Base-by-base conservation (phyloP, 2,329 filamentous ascomycete genomes). In the Paecilomyces dactylethromorphus region DNA sequence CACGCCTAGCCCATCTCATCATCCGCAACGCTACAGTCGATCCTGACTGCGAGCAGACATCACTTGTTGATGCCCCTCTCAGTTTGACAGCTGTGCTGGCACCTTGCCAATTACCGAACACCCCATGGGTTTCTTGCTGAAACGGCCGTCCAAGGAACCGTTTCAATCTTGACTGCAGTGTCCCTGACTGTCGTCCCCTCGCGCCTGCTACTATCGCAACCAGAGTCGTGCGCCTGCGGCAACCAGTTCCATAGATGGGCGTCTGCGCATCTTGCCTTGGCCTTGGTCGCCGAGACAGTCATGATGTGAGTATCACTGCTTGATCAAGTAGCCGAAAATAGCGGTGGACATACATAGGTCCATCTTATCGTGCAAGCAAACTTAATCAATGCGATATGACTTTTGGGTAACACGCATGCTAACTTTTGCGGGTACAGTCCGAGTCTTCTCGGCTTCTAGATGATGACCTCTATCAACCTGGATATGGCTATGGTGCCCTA, bases 361-460 rank as follows among this genome's bases (percentile, higher is more conserved):
- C 26, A 45, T 18, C 39, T 21, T 45, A 6, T 45, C 39, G 5
- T 45, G 21, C 18, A 4, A 45, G 8, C 35, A 2, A 45, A 45
- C 3, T n/a, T n/a, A 51, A 53, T 45, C 12, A 53, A 26, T 56
- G 52, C 13, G 22, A 53, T 51, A 50, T 2, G 26, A 15, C 39
- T 56, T 13, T 51, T 53, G 59, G 56, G 62, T 67, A 62, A 63
- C 59, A 45, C 54, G 32, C 51, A 50, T 22, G 59, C 59, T 60
- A 59, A 66, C 52, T 10, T 6, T n/a, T 45, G n/a, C 15, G 4
- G 39, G 21, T 15, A 45, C 52, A 74, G 71, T 68, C 75, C 39
- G 76, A 79, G 62, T 76, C 77, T 53, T 73, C 76, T 15, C 75
- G 76, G 31, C 68, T 79, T 8, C 71, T 79, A 49, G 75, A 78